Evolutionary conservation across 306 rosid genomes (phyloP), one percentile per base, ranked within the genome.

Genomic region (Vigna radiata): DNA sequence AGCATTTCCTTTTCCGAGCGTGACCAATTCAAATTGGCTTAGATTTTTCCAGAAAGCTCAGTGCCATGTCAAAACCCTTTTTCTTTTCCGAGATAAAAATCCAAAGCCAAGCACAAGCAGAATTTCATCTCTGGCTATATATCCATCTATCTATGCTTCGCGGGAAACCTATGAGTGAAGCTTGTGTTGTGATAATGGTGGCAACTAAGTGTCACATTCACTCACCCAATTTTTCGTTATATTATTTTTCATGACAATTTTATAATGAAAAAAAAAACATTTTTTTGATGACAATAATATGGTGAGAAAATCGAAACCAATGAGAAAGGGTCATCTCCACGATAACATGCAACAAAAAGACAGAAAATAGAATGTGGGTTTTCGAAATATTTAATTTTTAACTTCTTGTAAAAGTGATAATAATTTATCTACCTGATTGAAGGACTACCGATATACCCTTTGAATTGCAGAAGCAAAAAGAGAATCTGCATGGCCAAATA

Each of bases 1-100:
- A 89, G 88, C 90, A 85, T 31, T 16, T 70, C 53, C 54, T 19
- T 48, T 70, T 69, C 69, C 50, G 15, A 27, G 66, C 49, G 23
- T 78, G 7, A 27, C 8, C 27, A 59, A 70, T 70, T 78, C 77
- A 79, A 48, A 70, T 15, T 70, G n/a, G 25, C 41, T 21, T 56
- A 16, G 9, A 8, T 55, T 7, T 12, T 18, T 53, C 7, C 49
- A 11, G 56, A 70, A 60, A 78, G 55, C n/a, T 73, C 56, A 73
- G 68, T 73, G 69, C 29, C 68, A 44, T 58, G 77, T 7, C 16
- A 23, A 61, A 25, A 6, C 37, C 18, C 27, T 56, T 21, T 54
- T 12, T 19, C 8, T 74, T 33, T 47, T 3, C 31, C 7, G 27
- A 55, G 11, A 41, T 2, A 55, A 55, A 54, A 55, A 53, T 21